Conservation (phyloP, 495 filamentous ascomycete species). For the Peziza echinospora region DNA sequence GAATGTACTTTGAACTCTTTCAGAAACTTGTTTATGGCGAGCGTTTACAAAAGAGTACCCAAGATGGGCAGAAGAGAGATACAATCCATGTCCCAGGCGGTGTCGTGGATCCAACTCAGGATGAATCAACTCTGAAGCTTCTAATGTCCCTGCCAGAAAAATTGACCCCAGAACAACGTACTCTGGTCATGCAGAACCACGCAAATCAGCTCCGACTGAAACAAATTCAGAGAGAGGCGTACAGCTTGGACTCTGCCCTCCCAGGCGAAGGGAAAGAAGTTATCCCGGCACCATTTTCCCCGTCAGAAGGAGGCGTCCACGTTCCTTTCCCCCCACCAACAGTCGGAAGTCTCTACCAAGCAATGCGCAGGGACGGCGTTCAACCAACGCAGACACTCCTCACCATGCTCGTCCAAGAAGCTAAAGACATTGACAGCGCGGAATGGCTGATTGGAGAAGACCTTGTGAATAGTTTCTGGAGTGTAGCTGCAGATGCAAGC, state of each 20-base stretch:
- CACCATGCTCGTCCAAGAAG: slow-evolving; percentile 1
- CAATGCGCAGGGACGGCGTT: slow-evolving; percentile 31
- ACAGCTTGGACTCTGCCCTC: slow-evolving; percentile 20
- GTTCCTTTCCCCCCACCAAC: slow-evolving; percentile 33
- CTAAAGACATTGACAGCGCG: neutral
- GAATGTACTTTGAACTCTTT: slow-evolving; percentile 38
- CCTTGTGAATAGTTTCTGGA: slow-evolving; percentile 2
- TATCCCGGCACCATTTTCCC: slow-evolving; percentile 31
- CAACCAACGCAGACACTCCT: slow-evolving; percentile 12
- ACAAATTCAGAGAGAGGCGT: slow-evolving; percentile 2
- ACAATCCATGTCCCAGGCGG: neutral
- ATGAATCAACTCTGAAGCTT: neutral
- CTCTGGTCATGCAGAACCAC: neutral
- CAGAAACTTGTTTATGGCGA: slow-evolving; percentile 32
- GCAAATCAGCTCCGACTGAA: neutral
- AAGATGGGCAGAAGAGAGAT: neutral
- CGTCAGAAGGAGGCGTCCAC: slow-evolving; percentile 33
- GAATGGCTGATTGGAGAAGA: neutral
- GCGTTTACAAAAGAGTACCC: slow-evolving; percentile 15
- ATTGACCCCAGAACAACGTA: neutral
- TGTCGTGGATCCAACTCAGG: neutral
- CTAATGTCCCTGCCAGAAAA: neutral
- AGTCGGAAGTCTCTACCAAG: slow-evolving; percentile 29
- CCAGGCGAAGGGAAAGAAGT: slow-evolving; percentile 43
- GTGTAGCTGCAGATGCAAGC: neutral